A percentile compares a stretch with the other conserved stretches of the same genome.
phyloP scores from a whole-genome alignment of 441 rosid genomes.

The Biscutella auriculata region DNA sequence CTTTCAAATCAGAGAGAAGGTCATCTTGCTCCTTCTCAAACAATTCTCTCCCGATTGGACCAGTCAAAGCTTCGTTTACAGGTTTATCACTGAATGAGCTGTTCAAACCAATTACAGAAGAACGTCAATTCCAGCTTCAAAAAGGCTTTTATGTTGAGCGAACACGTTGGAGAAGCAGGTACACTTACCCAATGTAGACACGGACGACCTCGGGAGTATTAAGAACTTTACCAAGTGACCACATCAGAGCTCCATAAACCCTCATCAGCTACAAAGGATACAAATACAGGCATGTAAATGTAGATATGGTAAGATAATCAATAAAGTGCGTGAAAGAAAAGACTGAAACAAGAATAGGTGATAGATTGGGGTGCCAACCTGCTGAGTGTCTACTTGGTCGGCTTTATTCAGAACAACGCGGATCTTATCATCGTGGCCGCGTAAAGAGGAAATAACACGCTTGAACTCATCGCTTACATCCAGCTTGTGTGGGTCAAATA shows the following conservation, averaged over 20 bases:
- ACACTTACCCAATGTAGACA: conserved; percentile 81
- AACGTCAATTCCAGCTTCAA: background rate
- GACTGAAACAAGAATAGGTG: background rate
- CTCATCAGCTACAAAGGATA: conserved; percentile 65
- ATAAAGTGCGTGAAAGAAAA: background rate
- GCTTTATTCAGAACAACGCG: conserved; percentile 95
- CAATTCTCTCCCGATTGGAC: conserved; percentile 85
- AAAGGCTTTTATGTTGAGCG: background rate
- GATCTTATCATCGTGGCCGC: conserved; percentile 92
- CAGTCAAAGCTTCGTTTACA: conserved; percentile 54
- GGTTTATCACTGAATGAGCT: conserved; percentile 94
- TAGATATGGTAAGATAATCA: background rate
- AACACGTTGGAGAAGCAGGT: background rate
- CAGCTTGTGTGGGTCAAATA: conserved; percentile 93
- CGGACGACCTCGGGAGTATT: conserved; percentile 91
- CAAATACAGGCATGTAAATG: background rate
- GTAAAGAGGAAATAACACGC: conserved; percentile 84
- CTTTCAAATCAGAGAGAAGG: conserved; percentile 81
- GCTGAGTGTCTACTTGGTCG: conserved; percentile 89
- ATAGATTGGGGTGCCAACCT: conserved; percentile 28
- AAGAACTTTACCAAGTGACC: conserved; percentile 96
- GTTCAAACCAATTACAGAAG: conserved; percentile 18
- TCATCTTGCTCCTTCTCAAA: conserved; percentile 92
- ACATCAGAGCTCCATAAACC: conserved; percentile 95
- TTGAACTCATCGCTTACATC: conserved; percentile 95